Base-by-base conservation (phyloP, 352 stramenopile species). In the Globisporangium canariense region DNA sequence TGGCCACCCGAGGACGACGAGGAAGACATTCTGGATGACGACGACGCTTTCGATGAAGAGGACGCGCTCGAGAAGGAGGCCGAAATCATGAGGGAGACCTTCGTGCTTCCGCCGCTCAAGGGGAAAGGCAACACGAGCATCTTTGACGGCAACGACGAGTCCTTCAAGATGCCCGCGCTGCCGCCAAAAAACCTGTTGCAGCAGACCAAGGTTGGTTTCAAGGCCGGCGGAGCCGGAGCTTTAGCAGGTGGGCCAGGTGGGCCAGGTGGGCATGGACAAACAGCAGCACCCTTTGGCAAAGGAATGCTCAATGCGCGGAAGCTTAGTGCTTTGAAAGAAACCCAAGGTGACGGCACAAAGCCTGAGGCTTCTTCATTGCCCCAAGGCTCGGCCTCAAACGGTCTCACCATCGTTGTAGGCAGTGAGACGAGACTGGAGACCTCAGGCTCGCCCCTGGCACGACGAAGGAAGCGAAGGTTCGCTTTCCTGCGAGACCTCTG, bases 1-100 rank as follows among this genome's bases (percentile, higher is more conserved):
- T 93, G 86, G 83, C 83, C 83, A 38, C 84, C 83, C 0, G 83
- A 93, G 63, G 85, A 94, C 59, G 77, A 90, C 7, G 87, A 92
- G 60, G 82, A 93, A 69, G 83, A 92, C 50, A 72, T 91, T 30
- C 58, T 92, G 14, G 82, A 91, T 38, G 81, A 93, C 32, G 87
- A 94, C 43, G 83, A 93, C 51, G 81, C 86, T 50, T 66, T 88
- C 14, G 82, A 93, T 32, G 82, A 78, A 45, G 83, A 84, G 43
- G 79, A 83, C 25, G 83, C 81, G 16, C 69, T 92, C 0, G 86
- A 91, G 60, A 88, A 88, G 58, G 83, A 94, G 55, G 86, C 82
- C 0, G 82, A 86, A 54, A 60, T 90, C 43, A 83, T 93, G 77
- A 74, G 86, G 0, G 79, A 91, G 43, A 86, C 81, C 1, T 94